Evolutionary conservation across 257 asterid genomes (phyloP), one percentile per base, ranked within the genome.

Genomic region (Primulina tabacum): DNA sequence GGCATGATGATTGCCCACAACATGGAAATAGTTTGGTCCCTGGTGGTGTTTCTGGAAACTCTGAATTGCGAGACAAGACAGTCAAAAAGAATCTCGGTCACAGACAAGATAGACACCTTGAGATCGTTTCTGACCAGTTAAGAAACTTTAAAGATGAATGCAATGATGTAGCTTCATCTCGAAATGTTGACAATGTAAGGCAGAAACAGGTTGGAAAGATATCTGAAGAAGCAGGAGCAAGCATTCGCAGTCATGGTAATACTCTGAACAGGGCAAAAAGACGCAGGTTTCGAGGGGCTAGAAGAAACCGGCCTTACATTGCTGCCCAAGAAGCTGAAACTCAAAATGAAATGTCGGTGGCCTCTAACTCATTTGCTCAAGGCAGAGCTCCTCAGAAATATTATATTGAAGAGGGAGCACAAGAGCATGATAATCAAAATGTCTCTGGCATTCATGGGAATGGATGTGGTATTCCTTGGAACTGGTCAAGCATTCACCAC

Each of bases 381-480:
- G 84, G 82, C 60, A 76, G 85, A 71, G 77, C 74, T 18, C 62
- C 77, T 58, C 83, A 67, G 71, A 77, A 67, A 75, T 69, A 75
- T 83, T 79, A 62, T 18, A 62, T 62, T 38, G 81, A 73, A 38
- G 88, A 86, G 75, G 86, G 73, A 56, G 70, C 65, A n/a, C 83
- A 73, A 58, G 87, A 79, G 67, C 73, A 80, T 64, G 80, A 60
- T 16, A 78, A 81, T 68, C 86, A 75, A 70, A 78, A 79, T 73
- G 74, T 79, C 17, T 75, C 65, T 2, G 81, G 83, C 73, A 86
- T 69, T 75, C 92, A 87, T 2, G 77, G 80, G 71, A 88, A 91
- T 71, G 97, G 95, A 7, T 94, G 99, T 67, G 97, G 99, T 16
- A 86, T 91, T 78, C 97, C 97, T 47, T 94, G 87, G 89, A 91